Percentiles rank a stretch among this genome's conserved stretches.
Conservation (phyloP, 2,329 filamentous ascomycete species). For the Penicillium corylophilum region DNA sequence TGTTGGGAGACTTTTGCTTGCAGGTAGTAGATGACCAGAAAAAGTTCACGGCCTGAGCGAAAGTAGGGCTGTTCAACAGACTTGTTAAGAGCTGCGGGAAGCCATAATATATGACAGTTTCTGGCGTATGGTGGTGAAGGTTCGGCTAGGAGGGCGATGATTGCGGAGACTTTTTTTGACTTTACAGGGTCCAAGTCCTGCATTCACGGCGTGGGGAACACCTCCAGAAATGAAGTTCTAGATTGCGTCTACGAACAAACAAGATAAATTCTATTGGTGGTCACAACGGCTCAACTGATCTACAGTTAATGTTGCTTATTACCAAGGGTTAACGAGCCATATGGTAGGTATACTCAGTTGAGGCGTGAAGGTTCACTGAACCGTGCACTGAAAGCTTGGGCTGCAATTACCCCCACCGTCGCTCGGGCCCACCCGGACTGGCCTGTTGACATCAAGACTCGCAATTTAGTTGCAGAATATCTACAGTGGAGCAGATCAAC, state of each 20-base stretch:
- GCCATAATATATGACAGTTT: slow-evolving; percentile 1
- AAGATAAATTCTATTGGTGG: not conserved
- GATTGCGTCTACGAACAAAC: not conserved
- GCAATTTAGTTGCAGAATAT: not conserved
- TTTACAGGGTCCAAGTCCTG: not conserved
- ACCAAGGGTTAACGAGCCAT: not conserved
- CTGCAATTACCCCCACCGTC: not conserved
- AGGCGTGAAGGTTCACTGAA: not conserved
- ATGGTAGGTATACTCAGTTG: not conserved
- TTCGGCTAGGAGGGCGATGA: not conserved
- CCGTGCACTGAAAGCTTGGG: not conserved
- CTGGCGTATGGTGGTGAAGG: not conserved
- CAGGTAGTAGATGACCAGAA: not conserved
- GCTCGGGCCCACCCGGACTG: not conserved
- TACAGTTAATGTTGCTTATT: not conserved
- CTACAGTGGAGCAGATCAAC: too few relatives aligned
- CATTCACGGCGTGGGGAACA: not conserved
- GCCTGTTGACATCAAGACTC: not conserved
- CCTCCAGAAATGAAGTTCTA: not conserved
- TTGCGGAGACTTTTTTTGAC: slow-evolving; percentile 1
- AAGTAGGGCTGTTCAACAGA: not conserved
- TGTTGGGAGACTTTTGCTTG: not conserved
- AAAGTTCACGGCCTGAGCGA: not conserved
- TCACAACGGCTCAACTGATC: not conserved
- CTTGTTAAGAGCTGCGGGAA: not conserved